phyloP scores from a whole-genome alignment of 331 rosid genomes.

The Phaseolus coccineus region DNA sequence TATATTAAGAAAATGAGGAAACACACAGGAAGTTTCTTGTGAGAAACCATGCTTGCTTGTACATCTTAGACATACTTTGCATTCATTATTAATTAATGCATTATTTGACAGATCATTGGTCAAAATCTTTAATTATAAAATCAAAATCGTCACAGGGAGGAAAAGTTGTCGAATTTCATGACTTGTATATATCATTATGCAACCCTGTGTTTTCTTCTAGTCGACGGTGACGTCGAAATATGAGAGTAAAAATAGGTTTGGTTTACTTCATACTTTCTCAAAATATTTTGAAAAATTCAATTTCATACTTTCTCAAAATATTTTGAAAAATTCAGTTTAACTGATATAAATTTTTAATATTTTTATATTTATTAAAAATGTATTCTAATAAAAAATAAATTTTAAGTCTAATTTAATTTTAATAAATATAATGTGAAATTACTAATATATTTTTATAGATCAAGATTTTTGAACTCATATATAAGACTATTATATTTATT shows the following conservation, averaged over 20 bases:
- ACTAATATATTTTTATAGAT: too few species aligned
- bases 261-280: too few species aligned
- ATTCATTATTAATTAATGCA: neutral
- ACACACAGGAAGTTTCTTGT: slow-evolving; percentile 27
- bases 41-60: neutral
- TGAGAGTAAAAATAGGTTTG: neutral
- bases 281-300: too few species aligned
- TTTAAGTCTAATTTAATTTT: too few species aligned
- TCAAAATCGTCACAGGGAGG: neutral
- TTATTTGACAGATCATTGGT: slow-evolving; percentile 10
- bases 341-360: too few species aligned
- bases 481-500: too few species aligned
- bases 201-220: neutral
- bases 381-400: too few species aligned
- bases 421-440: too few species aligned
- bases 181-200: neutral
- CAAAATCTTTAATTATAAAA: neutral
- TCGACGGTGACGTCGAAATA: neutral
- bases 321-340: too few species aligned
- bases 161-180: neutral
- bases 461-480: too few species aligned
- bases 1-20: slow-evolving; percentile 5
- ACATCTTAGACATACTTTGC: neutral
- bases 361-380: too few species aligned
- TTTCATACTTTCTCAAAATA: too few species aligned